Base-by-base conservation (phyloP, 768 basidiomycete species). In the Rhodotorula taiwanensis region DNA sequence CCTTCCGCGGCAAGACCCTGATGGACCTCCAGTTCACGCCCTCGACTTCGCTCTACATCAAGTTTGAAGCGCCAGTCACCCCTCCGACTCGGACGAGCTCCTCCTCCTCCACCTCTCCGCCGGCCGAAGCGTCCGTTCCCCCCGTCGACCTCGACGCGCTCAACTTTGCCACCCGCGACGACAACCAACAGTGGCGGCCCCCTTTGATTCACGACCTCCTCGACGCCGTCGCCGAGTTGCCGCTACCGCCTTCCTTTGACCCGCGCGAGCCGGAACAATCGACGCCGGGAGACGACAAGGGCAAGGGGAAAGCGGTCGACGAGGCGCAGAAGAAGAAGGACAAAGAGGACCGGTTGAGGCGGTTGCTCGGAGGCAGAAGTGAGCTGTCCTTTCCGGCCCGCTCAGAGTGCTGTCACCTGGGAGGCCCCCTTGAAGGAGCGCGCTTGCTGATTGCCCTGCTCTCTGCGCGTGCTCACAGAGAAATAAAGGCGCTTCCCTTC, bases 11-110 rank as follows among this genome's bases (percentile, higher is more conserved):
- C 72, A 79, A 84, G 55, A 81, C 80, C 16, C 79, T 94, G 3
- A 76, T 79, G 4, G 82, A 89, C 45, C 80, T 94, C 16, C 81
- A 86, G 39, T 78, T 94, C 28, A 83, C 89, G 1, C 90, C 90
- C 1, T 85, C 88, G 4, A 87, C 88, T 14, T 76, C 91, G 21
- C 81, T 94, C 15, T 76, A 87, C 48, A 77, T 93, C 62, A 80
- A 83, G 58, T 93, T 92, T 72, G 81, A 84, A n/a, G 21, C 43
- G n/a, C 21, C 36, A 20, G 0, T 39, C 20, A 13, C 42, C 16
- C 11, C 21, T 36, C 30, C 3, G n/a, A n/a, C n/a, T n/a, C n/a
- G n/a, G n/a, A n/a, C n/a, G n/a, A n/a, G n/a, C 33, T 16, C 31
- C 36, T 13, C 20, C 39, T 2, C 50, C 6, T 5, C 9, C 28